A percentile compares a stretch with the other conserved stretches of the same genome.
phyloP scores from a whole-genome alignment of 352 stramenopile species.

The Pythium monospermum region DNA sequence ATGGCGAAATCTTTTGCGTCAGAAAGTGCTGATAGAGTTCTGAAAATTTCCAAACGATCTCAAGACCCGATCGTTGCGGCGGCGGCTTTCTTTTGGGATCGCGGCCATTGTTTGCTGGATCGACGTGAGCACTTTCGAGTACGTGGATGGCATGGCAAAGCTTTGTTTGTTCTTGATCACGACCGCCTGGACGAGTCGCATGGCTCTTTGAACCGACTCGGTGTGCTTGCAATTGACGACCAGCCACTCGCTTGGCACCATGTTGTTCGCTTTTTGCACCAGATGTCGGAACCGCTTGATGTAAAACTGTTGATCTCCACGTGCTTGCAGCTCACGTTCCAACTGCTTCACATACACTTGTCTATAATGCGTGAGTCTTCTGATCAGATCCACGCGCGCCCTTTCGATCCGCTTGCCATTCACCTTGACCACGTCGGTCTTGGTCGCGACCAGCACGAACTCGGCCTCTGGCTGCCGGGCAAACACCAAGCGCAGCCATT shows the following conservation, averaged over 20 bases:
- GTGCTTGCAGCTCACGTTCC: not conserved
- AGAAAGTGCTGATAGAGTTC: not conserved
- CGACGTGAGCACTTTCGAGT: not conserved
- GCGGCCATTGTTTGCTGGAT: not conserved
- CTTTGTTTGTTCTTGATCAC: not conserved
- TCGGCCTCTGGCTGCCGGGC: not conserved
- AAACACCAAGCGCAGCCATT: slow-evolving; percentile 1
- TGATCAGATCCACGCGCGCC: not conserved
- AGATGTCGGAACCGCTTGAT: not conserved
- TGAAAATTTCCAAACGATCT: too few species aligned
- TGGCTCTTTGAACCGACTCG: not conserved
- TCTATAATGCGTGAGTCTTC: too few species aligned
- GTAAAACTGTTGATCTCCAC: not conserved
- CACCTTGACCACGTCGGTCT: not conserved
- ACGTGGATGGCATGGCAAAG: slow-evolving; percentile 1
- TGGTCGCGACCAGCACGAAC: slow-evolving; percentile 1
- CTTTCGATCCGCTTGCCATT: not conserved
- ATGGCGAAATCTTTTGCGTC: not conserved
- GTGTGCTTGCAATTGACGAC: not conserved
- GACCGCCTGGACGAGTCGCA: not conserved
- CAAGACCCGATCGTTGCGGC: too few species aligned
- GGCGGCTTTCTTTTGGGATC: too few species aligned
- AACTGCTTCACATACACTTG: not conserved
- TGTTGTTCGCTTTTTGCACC: not conserved
- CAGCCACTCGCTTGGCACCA: not conserved